Percentiles rank a stretch among this genome's conserved stretches.
These are phyloP conservation scores for Discostella pseudostelligera DNA, from an alignment of 108 stramenopile species.

Conservation along the genomic window DNA sequence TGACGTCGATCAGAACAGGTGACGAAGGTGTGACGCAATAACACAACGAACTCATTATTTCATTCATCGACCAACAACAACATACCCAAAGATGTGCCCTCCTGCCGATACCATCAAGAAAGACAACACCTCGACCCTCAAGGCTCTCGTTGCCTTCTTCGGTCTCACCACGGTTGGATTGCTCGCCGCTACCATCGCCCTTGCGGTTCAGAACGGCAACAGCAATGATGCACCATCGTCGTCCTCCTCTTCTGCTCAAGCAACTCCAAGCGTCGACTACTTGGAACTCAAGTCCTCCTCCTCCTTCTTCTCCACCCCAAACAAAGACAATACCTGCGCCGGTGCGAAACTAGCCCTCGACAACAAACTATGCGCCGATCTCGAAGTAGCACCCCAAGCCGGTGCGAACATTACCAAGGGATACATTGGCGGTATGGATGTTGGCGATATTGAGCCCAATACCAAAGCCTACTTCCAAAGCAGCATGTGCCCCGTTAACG, in stretches of 20 bases:
- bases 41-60: too few species aligned
- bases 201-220: constrained; percentile 8
- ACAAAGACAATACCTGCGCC: constrained; percentile 12
- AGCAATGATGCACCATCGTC: neutral
- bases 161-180: constrained; percentile 18
- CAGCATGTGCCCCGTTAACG: constrained; percentile 65
- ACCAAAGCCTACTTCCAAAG: constrained; percentile 42
- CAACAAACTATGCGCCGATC: constrained; percentile 26
- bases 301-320: constrained; percentile 9
- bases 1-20: too few species aligned
- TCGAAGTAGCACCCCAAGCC: constrained; percentile 37
- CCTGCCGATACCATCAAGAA: too few species aligned
- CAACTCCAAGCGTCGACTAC: neutral
- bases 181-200: constrained; percentile 18
- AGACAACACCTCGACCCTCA: neutral
- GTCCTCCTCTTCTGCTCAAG: neutral
- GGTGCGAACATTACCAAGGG: constrained; percentile 59
- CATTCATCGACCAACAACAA: too few species aligned
- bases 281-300: constrained; percentile 3
- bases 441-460: constrained; percentile 39
- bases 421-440: constrained; percentile 26
- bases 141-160: constrained; percentile 9
- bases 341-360: constrained; percentile 20
- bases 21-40: too few species aligned
- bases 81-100: too few species aligned